Evolutionary conservation across 345 rosid genomes (phyloP).

Genomic region (Boechera retrofracta): DNA sequence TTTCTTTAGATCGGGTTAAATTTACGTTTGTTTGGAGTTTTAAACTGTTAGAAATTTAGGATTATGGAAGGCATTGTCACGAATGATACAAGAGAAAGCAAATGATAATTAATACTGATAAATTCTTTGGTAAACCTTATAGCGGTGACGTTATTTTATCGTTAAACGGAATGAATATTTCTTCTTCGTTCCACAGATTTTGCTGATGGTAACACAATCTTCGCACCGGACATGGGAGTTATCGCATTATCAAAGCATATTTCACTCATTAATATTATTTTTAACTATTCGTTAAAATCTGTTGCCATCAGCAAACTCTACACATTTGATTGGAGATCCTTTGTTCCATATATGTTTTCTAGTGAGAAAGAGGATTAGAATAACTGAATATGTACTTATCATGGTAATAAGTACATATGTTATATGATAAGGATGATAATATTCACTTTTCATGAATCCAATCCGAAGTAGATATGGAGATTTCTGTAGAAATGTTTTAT

Average conservation of each 20-base stretch:
- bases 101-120: not conserved
- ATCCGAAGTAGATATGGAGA: not conserved
- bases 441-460: not conserved
- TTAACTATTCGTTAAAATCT: not conserved
- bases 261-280: not conserved
- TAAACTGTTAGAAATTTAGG: not conserved
- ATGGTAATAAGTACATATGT: not conserved
- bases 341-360: not conserved
- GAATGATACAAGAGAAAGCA: not conserved
- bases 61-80: not conserved
- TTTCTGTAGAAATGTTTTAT: not conserved
- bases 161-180: not conserved
- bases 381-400: not conserved
- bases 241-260: not conserved
- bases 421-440: not conserved
- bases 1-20: not conserved
- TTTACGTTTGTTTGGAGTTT: not conserved
- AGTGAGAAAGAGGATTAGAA: not conserved
- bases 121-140: not conserved
- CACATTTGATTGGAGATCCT: not conserved
- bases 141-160: not conserved
- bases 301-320: not conserved
- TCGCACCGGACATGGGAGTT: not conserved
- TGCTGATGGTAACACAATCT: slow-evolving; percentile 7
- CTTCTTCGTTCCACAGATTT: not conserved